These are phyloP conservation scores for Colletotrichum viniferum DNA, from an alignment of 2,329 filamentous ascomycete species.

Conservation along the genomic window DNA sequence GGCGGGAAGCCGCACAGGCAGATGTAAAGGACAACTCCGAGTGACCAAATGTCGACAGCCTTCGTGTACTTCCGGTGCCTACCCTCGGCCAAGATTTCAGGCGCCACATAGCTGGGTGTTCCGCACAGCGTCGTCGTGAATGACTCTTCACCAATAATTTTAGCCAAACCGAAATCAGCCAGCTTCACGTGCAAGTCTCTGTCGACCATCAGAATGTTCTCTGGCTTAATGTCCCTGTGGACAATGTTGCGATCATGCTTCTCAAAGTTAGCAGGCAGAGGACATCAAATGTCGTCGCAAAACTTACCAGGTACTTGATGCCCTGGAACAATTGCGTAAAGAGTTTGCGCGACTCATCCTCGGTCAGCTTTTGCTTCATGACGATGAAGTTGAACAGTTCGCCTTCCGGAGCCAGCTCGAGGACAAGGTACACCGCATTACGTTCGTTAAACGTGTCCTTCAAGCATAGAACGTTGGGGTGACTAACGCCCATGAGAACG, in stretches of 20 bases:
- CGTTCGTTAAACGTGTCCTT: slow-evolving; percentile 95
- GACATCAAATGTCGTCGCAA: background rate
- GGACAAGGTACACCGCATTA: slow-evolving; percentile 87
- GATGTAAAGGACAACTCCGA: slow-evolving; percentile 98
- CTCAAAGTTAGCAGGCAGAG: slow-evolving; percentile 29
- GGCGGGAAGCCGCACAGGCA: slow-evolving; percentile 96
- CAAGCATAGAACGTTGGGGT: slow-evolving; percentile 89
- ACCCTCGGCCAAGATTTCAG: slow-evolving; percentile 87
- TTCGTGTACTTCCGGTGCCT: slow-evolving; percentile 89
- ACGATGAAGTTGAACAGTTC: slow-evolving; percentile 97
- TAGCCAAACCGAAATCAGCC: slow-evolving; percentile 95
- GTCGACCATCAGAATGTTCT: slow-evolving; percentile 91
- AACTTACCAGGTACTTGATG: slow-evolving; percentile 87
- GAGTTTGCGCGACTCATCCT: slow-evolving; percentile 82
- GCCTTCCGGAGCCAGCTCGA: slow-evolving; percentile 90
- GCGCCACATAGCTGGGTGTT: slow-evolving; percentile 96
- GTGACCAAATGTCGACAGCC: slow-evolving; percentile 94
- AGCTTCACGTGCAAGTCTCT: slow-evolving; percentile 87
- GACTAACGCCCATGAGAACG: slow-evolving; percentile 95
- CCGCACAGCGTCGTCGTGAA: slow-evolving; percentile 97
- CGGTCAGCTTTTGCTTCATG: slow-evolving; percentile 84
- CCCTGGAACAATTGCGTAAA: slow-evolving; percentile 93
- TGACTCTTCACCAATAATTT: slow-evolving; percentile 97
- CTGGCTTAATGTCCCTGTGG: slow-evolving; percentile 96
- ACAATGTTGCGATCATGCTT: slow-evolving; percentile 98